Conservation (phyloP, 768 basidiomycete genomes). For the Russula griseocarnosa region DNA sequence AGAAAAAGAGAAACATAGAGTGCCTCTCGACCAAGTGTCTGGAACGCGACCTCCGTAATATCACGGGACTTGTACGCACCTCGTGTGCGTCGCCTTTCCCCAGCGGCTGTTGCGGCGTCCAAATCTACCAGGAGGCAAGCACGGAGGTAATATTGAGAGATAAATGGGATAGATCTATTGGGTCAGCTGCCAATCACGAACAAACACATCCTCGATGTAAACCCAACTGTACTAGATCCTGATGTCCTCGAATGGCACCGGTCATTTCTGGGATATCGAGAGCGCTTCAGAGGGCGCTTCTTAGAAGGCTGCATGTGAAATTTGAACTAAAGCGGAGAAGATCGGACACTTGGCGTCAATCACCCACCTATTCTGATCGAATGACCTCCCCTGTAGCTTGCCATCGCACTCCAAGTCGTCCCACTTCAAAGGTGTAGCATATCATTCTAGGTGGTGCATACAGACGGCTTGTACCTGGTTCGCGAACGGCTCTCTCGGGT, state of each 20-base stretch:
- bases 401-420: background rate
- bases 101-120: background rate
- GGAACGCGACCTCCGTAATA: constrained; percentile 4
- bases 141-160: background rate
- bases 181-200: background rate
- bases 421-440: background rate
- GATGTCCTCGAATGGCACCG: background rate
- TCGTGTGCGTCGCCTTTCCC: constrained; percentile 6
- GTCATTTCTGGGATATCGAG: background rate
- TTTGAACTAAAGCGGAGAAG: background rate
- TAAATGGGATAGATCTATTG: background rate
- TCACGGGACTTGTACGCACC: constrained; percentile 18
- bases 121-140: background rate
- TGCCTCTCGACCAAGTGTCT: constrained; percentile 8
- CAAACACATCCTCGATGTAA: background rate
- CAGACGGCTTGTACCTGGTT: background rate
- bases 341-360: constrained; percentile 3
- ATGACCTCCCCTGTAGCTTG: constrained; percentile 1
- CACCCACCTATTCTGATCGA: constrained; percentile 17
- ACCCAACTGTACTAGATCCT: background rate
- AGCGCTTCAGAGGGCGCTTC: background rate
- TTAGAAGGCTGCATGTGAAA: background rate
- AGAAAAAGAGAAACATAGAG: constrained; percentile 10
- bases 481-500: background rate
- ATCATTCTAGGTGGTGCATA: background rate